These are phyloP conservation scores for Chytriomyces sp. DNA, from an alignment of 192 early-diverging fungal genomes.

Conservation along the genomic window DNA sequence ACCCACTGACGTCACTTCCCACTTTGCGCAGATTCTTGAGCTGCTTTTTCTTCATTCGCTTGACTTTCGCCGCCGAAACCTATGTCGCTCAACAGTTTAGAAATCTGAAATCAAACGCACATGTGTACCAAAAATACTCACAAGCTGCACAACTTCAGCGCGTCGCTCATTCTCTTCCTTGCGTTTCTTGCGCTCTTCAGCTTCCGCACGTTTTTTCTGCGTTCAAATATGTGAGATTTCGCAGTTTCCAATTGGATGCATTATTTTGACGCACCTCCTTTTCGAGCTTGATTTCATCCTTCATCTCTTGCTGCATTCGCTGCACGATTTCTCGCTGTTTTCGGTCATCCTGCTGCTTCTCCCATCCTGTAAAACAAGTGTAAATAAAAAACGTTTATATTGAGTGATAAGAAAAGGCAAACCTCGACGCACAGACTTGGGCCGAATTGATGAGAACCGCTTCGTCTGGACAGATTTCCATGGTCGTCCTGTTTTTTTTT, in stretches of 20 bases:
- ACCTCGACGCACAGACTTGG: constrained; percentile 42
- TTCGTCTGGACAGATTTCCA: constrained; percentile 49
- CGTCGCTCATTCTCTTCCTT: constrained; percentile 54
- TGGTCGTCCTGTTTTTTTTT: constrained; percentile 33
- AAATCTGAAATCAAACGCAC: not conserved
- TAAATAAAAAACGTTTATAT: too few relatives aligned
- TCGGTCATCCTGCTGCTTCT: constrained; percentile 55
- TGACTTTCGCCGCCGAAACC: constrained; percentile 56
- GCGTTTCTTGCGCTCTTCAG: constrained; percentile 58
- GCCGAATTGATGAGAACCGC: constrained; percentile 34
- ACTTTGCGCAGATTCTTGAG: constrained; percentile 46
- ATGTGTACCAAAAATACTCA: constrained; percentile 7
- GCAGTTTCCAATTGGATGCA: too few relatives aligned
- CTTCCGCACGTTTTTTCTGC: constrained; percentile 54
- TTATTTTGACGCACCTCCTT: constrained; percentile 52
- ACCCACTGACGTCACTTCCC: constrained; percentile 29
- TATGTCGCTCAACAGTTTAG: not conserved
- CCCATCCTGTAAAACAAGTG: constrained; percentile 53
- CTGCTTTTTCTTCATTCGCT: constrained; percentile 63
- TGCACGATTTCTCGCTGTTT: constrained; percentile 53
- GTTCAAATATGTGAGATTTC: not conserved
- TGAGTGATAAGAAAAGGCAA: not conserved
- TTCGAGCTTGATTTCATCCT: constrained; percentile 53
- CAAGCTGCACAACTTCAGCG: constrained; percentile 54
- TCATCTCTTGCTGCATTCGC: constrained; percentile 56